Conservation (phyloP, 306 rosid species). For the Biancaea sappan region DNA sequence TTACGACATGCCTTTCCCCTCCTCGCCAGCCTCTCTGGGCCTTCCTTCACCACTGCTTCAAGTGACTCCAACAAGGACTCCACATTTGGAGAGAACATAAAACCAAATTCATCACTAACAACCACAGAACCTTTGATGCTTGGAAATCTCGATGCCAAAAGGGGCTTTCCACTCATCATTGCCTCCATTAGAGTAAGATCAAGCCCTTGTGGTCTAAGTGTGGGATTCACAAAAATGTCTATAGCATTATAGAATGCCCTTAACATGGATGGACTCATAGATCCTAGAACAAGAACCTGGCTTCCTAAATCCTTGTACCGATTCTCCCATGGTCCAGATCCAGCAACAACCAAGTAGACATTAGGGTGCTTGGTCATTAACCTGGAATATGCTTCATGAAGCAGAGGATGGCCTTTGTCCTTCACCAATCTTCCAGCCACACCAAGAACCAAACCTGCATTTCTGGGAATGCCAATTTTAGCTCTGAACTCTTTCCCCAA, state of each 20-base stretch:
- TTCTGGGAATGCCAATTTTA: slow-evolving; percentile 62
- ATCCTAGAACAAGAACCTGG: slow-evolving; percentile 82
- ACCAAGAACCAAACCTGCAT: slow-evolving; percentile 78
- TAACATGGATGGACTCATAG: slow-evolving; percentile 69
- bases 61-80: slow-evolving; percentile 72
- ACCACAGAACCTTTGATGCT: slow-evolving; percentile 87
- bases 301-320: slow-evolving; percentile 74
- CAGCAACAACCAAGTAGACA: slow-evolving; percentile 78
- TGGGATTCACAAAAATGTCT: slow-evolving; percentile 86
- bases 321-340: slow-evolving; percentile 91
- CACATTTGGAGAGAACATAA: slow-evolving; percentile 85
- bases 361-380: slow-evolving; percentile 52
- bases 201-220: slow-evolving; percentile 91
- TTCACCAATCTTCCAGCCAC: slow-evolving; percentile 95
- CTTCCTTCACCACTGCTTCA: slow-evolving; percentile 67
- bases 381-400: slow-evolving; percentile 76
- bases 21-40: slow-evolving; percentile 54
- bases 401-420: slow-evolving; percentile 92
- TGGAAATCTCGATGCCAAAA: slow-evolving; percentile 86
- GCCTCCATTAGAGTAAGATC: slow-evolving; percentile 97
- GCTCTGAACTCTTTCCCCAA: slow-evolving; percentile 59
- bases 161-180: slow-evolving; percentile 86
- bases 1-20: slow-evolving; percentile 74
- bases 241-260: slow-evolving; percentile 77
- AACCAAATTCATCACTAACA: slow-evolving; percentile 82